phyloP scores from a whole-genome alignment of 768 basidiomycete species.

The Suillus subaureus region DNA sequence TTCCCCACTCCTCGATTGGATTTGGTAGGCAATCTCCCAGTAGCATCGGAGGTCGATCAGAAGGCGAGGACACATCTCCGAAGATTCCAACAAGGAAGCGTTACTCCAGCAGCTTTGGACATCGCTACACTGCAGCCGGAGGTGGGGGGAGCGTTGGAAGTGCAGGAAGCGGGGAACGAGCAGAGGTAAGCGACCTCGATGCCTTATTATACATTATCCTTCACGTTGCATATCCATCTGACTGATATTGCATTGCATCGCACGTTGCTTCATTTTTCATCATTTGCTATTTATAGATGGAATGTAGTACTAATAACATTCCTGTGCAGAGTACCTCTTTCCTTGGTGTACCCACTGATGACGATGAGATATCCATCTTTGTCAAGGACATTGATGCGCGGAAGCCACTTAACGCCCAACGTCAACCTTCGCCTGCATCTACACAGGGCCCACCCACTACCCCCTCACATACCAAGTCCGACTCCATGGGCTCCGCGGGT shows the following conservation, averaged over 20 bases:
- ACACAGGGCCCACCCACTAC: background rate
- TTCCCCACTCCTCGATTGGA: constrained; percentile 42
- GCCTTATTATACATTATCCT: background rate
- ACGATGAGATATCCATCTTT: constrained; percentile 78
- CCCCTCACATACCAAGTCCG: background rate
- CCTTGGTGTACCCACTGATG: constrained; percentile 56
- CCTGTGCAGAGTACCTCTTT: constrained; percentile 41
- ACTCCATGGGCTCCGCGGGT: constrained; percentile 30
- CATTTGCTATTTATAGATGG: constrained; percentile 1
- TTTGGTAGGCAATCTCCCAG: constrained; percentile 38
- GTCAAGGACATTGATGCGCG: constrained; percentile 76
- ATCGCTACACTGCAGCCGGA: constrained; percentile 56
- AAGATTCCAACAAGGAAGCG: constrained; percentile 48
- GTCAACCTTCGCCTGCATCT: background rate
- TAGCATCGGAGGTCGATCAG: constrained; percentile 43
- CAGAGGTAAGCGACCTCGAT: constrained; percentile 18
- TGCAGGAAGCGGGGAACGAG: constrained; percentile 41
- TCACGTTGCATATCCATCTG: background rate
- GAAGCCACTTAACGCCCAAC: constrained; percentile 49
- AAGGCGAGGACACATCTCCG: constrained; percentile 35
- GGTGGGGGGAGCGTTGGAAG: constrained; percentile 37
- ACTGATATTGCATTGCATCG: background rate
- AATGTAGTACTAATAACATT: constrained; percentile 6
- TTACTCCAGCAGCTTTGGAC: constrained; percentile 79
- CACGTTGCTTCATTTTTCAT: constrained; percentile 2